These are phyloP conservation scores for Beauveria sp. DNA, from an alignment of 2,329 filamentous ascomycete genomes.

Conservation along the genomic window DNA sequence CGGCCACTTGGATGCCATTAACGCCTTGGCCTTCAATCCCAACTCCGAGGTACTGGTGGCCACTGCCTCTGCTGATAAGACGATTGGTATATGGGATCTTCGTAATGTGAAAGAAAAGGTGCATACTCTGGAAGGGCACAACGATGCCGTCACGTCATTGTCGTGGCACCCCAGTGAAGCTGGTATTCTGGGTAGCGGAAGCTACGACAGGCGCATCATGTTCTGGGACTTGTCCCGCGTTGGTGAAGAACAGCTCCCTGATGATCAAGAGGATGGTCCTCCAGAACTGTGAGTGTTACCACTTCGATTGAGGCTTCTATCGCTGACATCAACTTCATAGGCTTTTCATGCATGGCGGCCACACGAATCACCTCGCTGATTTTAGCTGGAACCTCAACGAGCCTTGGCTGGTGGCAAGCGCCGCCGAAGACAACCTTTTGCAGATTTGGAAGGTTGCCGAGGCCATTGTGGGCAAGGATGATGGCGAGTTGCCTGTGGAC, in stretches of 20 bases:
- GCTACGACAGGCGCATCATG: constrained; percentile 86
- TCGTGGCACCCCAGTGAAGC: constrained; percentile 92
- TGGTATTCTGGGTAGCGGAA: constrained; percentile 80
- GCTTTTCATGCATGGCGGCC: constrained; percentile 96
- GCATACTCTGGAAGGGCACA: constrained; percentile 82
- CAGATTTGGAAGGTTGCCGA: constrained; percentile 90
- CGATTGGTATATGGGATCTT: constrained; percentile 90
- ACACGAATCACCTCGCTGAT: constrained; percentile 93
- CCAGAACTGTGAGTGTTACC: constrained; percentile 70
- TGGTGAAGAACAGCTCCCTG: constrained; percentile 88
- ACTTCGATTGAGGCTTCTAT: neutral
- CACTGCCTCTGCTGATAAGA: constrained; percentile 91
- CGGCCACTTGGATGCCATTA: constrained; percentile 88
- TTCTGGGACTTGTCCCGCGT: constrained; percentile 94
- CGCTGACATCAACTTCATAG: constrained; percentile 31
- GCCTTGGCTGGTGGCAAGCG: constrained; percentile 91
- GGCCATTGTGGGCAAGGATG: constrained; percentile 70
- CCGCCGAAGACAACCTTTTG: constrained; percentile 92
- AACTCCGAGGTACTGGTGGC: constrained; percentile 83
- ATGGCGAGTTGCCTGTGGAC: constrained; percentile 66
- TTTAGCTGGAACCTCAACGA: constrained; percentile 98
- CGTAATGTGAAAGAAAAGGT: constrained; percentile 85
- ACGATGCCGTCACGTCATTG: constrained; percentile 81
- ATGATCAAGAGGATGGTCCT: constrained; percentile 90
- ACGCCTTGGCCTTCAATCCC: constrained; percentile 91